Conservation (phyloP, 2,329 filamentous ascomycete genomes). For the Colletotrichum cereale region DNA sequence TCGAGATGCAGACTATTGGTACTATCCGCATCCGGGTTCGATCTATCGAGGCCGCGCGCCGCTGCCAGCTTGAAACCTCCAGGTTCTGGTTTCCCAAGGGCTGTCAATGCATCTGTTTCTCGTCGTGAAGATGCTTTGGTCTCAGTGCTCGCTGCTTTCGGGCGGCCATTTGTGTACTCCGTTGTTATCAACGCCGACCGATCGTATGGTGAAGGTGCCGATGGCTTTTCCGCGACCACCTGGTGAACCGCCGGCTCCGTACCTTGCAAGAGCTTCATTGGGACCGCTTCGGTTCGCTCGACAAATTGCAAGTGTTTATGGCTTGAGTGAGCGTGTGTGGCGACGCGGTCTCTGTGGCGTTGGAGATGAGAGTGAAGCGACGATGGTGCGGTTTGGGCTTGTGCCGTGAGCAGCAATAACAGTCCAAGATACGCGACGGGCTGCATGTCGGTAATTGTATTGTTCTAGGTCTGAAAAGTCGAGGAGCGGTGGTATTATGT, state of each 20-base stretch:
- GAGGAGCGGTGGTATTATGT: background rate
- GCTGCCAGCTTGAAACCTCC: background rate
- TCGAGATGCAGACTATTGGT: constrained; percentile 24
- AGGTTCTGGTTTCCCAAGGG: background rate
- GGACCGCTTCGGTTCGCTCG: background rate
- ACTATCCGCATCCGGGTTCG: background rate
- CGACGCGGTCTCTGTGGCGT: constrained; percentile 31
- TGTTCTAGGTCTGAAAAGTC: background rate
- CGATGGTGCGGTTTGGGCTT: constrained; percentile 25
- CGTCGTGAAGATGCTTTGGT: background rate
- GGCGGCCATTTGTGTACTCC: background rate
- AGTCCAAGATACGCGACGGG: constrained; percentile 21
- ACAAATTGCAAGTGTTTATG: constrained; percentile 10
- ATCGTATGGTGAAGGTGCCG: constrained; percentile 4
- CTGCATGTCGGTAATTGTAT: constrained; percentile 20
- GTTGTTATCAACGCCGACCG: background rate
- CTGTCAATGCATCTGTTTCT: background rate
- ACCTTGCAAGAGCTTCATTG: background rate
- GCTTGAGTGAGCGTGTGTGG: constrained; percentile 31
- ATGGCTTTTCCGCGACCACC: background rate
- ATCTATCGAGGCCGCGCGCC: background rate
- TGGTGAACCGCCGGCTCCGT: background rate
- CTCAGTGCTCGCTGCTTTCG: background rate
- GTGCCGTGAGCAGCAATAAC: constrained; percentile 26
- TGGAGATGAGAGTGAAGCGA: constrained; percentile 35